phyloP scores from a whole-genome alignment of 2,329 filamentous ascomycete species.

The Sporothrix phasma region DNA sequence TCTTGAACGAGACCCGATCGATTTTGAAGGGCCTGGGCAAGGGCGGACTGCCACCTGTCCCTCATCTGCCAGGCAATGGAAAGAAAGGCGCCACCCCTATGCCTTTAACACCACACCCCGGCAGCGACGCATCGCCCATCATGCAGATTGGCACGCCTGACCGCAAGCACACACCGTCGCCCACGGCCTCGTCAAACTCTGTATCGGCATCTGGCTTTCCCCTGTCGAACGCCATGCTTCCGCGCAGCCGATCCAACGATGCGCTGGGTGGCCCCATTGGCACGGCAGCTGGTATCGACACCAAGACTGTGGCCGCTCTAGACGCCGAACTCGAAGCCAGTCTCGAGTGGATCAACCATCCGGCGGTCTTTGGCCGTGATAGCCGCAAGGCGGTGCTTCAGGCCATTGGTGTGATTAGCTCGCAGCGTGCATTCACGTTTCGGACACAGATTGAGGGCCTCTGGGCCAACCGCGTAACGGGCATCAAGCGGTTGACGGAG shows the following conservation, averaged over 20 bases:
- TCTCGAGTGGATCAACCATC: conserved; percentile 95
- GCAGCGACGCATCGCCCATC: conserved; percentile 35
- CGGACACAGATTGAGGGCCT: conserved; percentile 79
- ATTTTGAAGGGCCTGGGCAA: conserved; percentile 95
- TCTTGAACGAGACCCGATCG: conserved; percentile 84
- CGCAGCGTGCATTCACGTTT: conserved; percentile 88
- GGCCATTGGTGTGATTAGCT: conserved; percentile 92
- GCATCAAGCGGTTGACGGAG: conserved; percentile 72
- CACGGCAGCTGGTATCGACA: conserved; percentile 63
- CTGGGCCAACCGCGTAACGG: conserved; percentile 75
- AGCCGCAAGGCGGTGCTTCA: conserved; percentile 92
- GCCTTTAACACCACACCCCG: conserved; percentile 40
- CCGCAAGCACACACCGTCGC: conserved; percentile 46
- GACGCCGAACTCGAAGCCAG: conserved; percentile 85
- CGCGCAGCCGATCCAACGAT: conserved; percentile 45
- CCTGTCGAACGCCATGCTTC: conserved; percentile 30
- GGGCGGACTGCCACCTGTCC: conserved; percentile 82
- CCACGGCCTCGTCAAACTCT: conserved; percentile 39
- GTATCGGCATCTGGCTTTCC: conserved; percentile 33
- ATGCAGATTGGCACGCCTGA: conserved; percentile 38
- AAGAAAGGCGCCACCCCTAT: conserved; percentile 32
- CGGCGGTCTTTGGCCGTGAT: conserved; percentile 86
- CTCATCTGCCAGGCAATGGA: conserved; percentile 42
- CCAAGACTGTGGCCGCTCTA: conserved; percentile 69
- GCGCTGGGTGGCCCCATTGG: conserved; percentile 43